Evolutionary conservation across 225 moss, liverwort and hornwort genomes (phyloP).

Genomic region (Pseudisothecium myosuroides): DNA sequence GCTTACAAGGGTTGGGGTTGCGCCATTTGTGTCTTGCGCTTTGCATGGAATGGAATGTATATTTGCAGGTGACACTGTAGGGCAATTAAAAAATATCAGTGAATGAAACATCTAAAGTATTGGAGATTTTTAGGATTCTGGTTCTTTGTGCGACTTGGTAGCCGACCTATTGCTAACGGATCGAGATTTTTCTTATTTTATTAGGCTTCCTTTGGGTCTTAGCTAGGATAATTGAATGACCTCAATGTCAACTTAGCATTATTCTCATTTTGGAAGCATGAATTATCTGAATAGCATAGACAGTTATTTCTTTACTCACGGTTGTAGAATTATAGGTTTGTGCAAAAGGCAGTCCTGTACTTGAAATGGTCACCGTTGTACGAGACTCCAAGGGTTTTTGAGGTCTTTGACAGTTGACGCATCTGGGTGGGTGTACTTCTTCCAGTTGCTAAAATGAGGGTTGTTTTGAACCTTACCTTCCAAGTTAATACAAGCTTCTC

Average conservation of each 20-base stretch:
- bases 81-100: neutral
- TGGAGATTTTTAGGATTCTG: neutral
- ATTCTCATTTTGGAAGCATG: neutral
- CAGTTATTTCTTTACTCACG: neutral
- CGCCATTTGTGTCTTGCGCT: neutral
- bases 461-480: neutral
- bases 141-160: neutral
- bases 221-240: neutral
- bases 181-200: neutral
- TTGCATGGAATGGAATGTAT: neutral
- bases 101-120: neutral
- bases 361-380: neutral
- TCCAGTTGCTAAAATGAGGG: neutral
- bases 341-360: neutral
- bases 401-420: neutral
- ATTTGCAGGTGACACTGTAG: neutral
- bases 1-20: constrained; percentile 18
- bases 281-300: neutral
- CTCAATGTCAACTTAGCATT: neutral
- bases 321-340: neutral
- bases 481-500: neutral
- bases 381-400: neutral
- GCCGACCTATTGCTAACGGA: neutral
- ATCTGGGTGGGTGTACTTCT: neutral
- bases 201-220: neutral